phyloP scores from a whole-genome alignment of 495 filamentous ascomycete species.

The Aspergillus avenaceus region DNA sequence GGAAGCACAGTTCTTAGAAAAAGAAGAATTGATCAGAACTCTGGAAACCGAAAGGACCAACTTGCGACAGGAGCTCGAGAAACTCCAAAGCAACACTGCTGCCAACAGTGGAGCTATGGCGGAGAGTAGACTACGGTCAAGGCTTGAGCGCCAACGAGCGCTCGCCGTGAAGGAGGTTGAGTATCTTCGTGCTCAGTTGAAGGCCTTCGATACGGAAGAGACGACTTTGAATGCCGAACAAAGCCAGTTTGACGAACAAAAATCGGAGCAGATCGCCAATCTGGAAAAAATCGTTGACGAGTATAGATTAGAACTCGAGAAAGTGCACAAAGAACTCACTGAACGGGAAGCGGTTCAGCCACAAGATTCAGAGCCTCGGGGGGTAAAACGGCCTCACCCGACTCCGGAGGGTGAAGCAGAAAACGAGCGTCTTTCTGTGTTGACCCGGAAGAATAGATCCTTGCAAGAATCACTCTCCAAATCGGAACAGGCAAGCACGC shows the following conservation, averaged over 20 bases:
- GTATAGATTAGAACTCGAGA: conserved; percentile 79
- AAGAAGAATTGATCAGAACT: conserved; percentile 68
- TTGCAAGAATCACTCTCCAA: conserved; percentile 72
- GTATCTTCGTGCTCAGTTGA: conserved; percentile 86
- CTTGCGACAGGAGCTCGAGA: conserved; percentile 65
- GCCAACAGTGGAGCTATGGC: conserved; percentile 31
- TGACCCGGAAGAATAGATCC: conserved; percentile 78
- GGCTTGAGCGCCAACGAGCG: conserved; percentile 77
- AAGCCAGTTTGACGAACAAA: conserved; percentile 67
- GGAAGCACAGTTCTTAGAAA: conserved; percentile 75
- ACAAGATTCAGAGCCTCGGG: conserved; percentile 30
- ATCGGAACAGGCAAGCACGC: conserved; percentile 57
- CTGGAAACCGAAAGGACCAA: conserved; percentile 64
- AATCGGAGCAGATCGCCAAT: conserved; percentile 69
- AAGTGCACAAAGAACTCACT: conserved; percentile 65
- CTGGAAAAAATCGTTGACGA: conserved; percentile 83
- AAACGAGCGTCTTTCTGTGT: conserved; percentile 74
- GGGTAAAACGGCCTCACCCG: conserved; percentile 42
- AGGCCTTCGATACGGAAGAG: conserved; percentile 87
- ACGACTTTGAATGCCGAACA: conserved; percentile 71
- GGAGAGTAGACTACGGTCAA: conserved; percentile 57
- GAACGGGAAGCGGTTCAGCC: conserved; percentile 48
- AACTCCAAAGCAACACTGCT: conserved; percentile 43
- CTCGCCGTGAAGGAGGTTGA: conserved; percentile 90
- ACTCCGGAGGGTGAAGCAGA: conserved; percentile 64